Evolutionary conservation across 2,329 filamentous ascomycete species (phyloP).

Genomic region (Penicillium sclerotiorum): DNA sequence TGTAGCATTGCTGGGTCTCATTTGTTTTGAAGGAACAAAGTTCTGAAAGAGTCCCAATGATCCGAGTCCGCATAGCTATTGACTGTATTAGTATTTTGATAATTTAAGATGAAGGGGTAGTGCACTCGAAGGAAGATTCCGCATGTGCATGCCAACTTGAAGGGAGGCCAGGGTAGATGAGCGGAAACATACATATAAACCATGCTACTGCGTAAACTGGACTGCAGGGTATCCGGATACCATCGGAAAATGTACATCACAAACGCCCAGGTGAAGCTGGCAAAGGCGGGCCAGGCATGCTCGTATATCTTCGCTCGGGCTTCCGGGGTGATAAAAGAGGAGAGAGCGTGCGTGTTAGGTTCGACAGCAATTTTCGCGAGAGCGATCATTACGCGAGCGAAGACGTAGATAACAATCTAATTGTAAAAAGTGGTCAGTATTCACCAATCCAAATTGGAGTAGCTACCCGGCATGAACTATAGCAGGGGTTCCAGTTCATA

Average conservation of each 20-base stretch:
- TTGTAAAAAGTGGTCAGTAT: constrained; percentile 13
- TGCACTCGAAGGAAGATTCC: background rate
- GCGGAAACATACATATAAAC: constrained; percentile 78
- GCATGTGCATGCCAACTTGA: constrained; percentile 2
- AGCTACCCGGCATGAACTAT: too few species aligned
- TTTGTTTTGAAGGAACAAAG: constrained; percentile 82
- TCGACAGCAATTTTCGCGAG: constrained; percentile 81
- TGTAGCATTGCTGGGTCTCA: constrained; percentile 30
- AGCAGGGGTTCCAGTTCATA: too few species aligned
- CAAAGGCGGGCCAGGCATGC: constrained; percentile 91
- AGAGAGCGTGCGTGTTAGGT: constrained; percentile 50
- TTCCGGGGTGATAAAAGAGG: constrained; percentile 47
- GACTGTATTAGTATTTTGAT: constrained; percentile 7
- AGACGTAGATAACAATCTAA: constrained; percentile 99
- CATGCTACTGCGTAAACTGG: constrained; percentile 92
- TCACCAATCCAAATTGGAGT: background rate
- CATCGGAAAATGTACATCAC: constrained; percentile 96
- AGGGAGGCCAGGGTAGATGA: background rate
- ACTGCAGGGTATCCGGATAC: constrained; percentile 88
- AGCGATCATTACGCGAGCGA: constrained; percentile 84
- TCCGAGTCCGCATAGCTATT: constrained; percentile 75
- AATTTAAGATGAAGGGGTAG: background rate
- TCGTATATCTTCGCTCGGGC: constrained; percentile 56
- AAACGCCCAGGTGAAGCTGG: constrained; percentile 83
- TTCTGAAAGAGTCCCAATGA: constrained; percentile 83